A percentile compares a stretch with the other conserved stretches of the same genome.
phyloP scores from a whole-genome alignment of 2,329 filamentous ascomycete species.

The Penicillium sp. region DNA sequence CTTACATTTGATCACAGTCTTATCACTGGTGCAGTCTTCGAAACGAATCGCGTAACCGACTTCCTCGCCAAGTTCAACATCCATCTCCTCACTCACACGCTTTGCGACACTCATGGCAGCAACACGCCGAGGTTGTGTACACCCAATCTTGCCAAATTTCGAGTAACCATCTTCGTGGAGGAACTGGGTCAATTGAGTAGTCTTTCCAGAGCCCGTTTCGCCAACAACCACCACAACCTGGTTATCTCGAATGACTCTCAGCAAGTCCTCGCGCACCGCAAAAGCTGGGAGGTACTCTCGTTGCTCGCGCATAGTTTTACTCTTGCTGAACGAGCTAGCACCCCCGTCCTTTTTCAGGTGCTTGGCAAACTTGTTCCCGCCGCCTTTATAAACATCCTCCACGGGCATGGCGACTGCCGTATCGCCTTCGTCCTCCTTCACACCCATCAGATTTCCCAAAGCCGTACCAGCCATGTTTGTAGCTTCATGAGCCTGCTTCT shows the following conservation, averaged over 20 bases:
- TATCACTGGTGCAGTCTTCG: conserved; percentile 94
- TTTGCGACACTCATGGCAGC: conserved; percentile 99
- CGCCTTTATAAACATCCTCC: conserved; percentile 67
- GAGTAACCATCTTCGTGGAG: conserved; percentile 94
- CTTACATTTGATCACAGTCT: conserved; percentile 87
- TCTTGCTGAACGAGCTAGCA: conserved; percentile 90
- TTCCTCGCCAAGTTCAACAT: conserved; percentile 80
- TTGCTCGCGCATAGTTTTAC: conserved; percentile 87
- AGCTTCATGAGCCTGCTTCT: conserved; percentile 92
- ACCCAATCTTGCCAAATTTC: conserved; percentile 86
- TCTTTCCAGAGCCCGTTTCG: conserved; percentile 97
- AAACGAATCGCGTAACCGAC: conserved; percentile 98
- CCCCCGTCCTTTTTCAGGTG: conserved; percentile 84
- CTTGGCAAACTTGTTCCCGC: conserved; percentile 79
- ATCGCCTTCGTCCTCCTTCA: conserved; percentile 87
- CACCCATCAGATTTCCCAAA: conserved; percentile 91
- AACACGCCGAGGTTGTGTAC: conserved; percentile 93
- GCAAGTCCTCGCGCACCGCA: conserved; percentile 88
- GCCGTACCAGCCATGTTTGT: conserved; percentile 91
- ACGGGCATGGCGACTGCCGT: conserved; percentile 78
- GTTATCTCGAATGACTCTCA: conserved; percentile 92
- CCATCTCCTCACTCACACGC: conserved; percentile 98
- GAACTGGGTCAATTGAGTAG: conserved; percentile 95
- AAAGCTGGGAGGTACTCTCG: conserved; percentile 93
- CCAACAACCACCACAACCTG: conserved; percentile 97